A percentile compares a stretch with the other conserved stretches of the same genome.
phyloP scores from a whole-genome alignment of 148 eudicot species.

The Persicaria maculosa region DNA sequence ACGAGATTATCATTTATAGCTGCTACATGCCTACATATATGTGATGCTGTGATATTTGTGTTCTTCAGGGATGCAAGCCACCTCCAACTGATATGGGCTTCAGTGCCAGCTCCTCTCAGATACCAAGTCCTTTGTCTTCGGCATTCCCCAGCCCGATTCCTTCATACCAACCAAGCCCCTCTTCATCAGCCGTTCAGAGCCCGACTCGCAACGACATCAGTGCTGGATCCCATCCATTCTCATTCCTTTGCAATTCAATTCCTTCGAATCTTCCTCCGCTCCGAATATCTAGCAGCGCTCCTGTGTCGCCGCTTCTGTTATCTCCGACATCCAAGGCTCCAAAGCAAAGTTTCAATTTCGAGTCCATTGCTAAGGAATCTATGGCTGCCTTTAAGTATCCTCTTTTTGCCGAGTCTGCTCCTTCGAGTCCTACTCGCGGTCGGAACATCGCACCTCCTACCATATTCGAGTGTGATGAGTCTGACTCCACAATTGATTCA shows the following conservation, averaged over 20 bases:
- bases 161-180: slow-evolving; percentile 84
- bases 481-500: slow-evolving; percentile 78
- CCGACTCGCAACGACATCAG: slow-evolving; percentile 49
- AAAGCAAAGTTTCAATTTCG: slow-evolving; percentile 52
- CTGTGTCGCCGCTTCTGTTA: slow-evolving; percentile 74
- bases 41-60: slow-evolving; percentile 2
- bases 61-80: slow-evolving; percentile 68
- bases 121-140: slow-evolving; percentile 74
- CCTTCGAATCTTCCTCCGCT: slow-evolving; percentile 74
- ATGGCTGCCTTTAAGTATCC: slow-evolving; percentile 57
- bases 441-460: slow-evolving; percentile 58
- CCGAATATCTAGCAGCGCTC: slow-evolving; percentile 92
- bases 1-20: not conserved
- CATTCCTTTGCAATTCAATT: slow-evolving; percentile 53
- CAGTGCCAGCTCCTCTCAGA: slow-evolving; percentile 62
- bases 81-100: slow-evolving; percentile 35
- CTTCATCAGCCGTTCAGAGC: slow-evolving; percentile 85
- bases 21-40: not conserved
- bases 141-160: slow-evolving; percentile 72
- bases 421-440: slow-evolving; percentile 68
- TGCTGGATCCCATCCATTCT: slow-evolving; percentile 43
- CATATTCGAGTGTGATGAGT: slow-evolving; percentile 87
- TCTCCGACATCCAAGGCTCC: slow-evolving; percentile 61
- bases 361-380: slow-evolving; percentile 57
- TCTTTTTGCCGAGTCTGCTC: slow-evolving; percentile 72